Base-by-base conservation (phyloP, 805 yeast genomes). In the Diddensiella caesifluorescens region DNA sequence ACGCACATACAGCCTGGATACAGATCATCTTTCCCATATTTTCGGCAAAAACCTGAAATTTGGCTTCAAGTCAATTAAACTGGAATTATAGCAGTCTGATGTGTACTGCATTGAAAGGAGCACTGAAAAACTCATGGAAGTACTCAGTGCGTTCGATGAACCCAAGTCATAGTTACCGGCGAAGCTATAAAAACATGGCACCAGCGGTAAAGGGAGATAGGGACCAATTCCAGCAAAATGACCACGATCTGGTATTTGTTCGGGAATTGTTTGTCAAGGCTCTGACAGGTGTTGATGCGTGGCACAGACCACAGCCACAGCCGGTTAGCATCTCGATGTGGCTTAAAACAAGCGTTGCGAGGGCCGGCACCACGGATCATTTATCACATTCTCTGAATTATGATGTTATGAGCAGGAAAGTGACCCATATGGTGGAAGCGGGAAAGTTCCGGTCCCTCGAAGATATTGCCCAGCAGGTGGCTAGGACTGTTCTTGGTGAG, bases 321-420 rank as follows among this genome's bases (percentile, higher is more conserved):
- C 86, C 87, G 3, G 69, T 84, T 19, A 56, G 65, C 2, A 67
- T 85, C 4, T 73, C 83, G 7, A 69, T 84, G 20, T 68, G 70
- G 33, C 71, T 85, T 47, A 65, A 65, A 25, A 83, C 95, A 0
- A 77, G 79, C 53, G 82, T 89, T 54, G 68, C 73, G 19, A 67
- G 73, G 42, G 89, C 95, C n/a, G 78, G 90, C n/a, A 62, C 64
- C 9, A 75, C 80, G 0, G 97, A 90, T 62, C 90, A 89, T 56
- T 69, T 90, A 52, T 74, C 77, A 45, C 77, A 83, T 54, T 83
- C 96, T 4, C 73, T 90, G 49, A 90, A 90, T 62, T 90, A 90
- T 61, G 97, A 95, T 2, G 88, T 79, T 3, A 72, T 90, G 3
- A 77, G 90, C 3, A 69, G 86, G 38, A 75, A 76, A 30, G 64